A percentile compares a stretch with the other conserved stretches of the same genome.
Evolutionary conservation across 768 basidiomycete genomes (phyloP).

Genomic region (Daedaleopsis nitida): DNA sequence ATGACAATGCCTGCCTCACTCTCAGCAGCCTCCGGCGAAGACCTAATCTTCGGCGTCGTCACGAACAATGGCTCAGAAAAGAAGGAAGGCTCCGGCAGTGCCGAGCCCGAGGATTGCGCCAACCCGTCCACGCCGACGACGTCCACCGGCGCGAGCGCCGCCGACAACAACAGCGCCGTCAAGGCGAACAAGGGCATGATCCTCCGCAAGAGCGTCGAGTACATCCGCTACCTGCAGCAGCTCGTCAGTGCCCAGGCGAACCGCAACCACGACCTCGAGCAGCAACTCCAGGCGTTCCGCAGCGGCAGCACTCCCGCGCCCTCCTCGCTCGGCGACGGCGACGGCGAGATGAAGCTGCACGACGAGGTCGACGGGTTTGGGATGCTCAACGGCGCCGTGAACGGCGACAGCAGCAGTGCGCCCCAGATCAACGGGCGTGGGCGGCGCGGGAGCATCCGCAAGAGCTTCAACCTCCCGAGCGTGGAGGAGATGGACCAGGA

Average conservation of each 20-base stretch:
- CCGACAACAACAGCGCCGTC: slow-evolving; percentile 46
- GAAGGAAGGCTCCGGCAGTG: slow-evolving; percentile 30
- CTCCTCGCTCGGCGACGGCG: slow-evolving; percentile 17
- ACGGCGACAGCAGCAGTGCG: slow-evolving; percentile 1
- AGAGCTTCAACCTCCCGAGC: slow-evolving; percentile 30
- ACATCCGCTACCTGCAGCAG: slow-evolving; percentile 76
- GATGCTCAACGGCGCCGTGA: slow-evolving; percentile 12
- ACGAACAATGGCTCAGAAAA: slow-evolving; percentile 23
- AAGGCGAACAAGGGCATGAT: slow-evolving; percentile 98
- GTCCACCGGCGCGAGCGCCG: slow-evolving; percentile 17
- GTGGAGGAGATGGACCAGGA: slow-evolving; percentile 36
- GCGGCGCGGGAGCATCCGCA: slow-evolving; percentile 22
- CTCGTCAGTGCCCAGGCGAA: slow-evolving; percentile 79
- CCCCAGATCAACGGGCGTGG: slow-evolving; percentile 9
- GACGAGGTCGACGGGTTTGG: slow-evolving; percentile 28
- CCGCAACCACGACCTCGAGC: slow-evolving; percentile 78
- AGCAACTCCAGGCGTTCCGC: slow-evolving; percentile 57
- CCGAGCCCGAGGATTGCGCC: slow-evolving; percentile 21
- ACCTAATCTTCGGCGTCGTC: slow-evolving; percentile 26
- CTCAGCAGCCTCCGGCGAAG: slow-evolving; percentile 25
- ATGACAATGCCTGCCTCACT: slow-evolving; percentile 28
- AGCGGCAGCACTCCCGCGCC: slow-evolving; percentile 13
- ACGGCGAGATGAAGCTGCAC: slow-evolving; percentile 30
- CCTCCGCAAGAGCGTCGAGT: slow-evolving; percentile 63
- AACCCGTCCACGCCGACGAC: slow-evolving; percentile 18